Evolutionary conservation across 805 yeast species (phyloP).

Genomic region (Starmerella tilneyi): DNA sequence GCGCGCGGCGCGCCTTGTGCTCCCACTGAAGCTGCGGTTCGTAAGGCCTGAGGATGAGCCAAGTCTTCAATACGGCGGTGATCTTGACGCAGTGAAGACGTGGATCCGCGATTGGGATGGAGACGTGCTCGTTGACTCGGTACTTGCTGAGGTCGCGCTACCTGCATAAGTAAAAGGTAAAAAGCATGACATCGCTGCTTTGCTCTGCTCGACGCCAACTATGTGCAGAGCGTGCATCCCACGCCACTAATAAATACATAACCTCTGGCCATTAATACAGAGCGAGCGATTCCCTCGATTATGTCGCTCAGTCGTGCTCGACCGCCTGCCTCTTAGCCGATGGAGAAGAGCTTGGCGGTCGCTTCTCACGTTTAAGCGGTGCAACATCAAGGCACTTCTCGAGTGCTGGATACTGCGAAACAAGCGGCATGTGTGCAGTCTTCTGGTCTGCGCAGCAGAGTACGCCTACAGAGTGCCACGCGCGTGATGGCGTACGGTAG

Average conservation of each 20-base stretch:
- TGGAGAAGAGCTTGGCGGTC: no score
- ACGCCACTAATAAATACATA: no score
- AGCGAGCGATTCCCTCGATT: no score
- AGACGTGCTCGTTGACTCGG: slow-evolving; percentile 43
- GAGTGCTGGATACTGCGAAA: background rate
- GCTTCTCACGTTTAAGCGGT: no score
- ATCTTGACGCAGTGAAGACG: slow-evolving; percentile 35
- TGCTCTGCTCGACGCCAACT: no score
- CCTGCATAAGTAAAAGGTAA: slow-evolving; percentile 31
- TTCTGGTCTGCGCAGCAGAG: background rate
- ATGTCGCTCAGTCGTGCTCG: no score
- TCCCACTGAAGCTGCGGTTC: slow-evolving; percentile 41
- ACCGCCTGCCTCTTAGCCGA: no score
- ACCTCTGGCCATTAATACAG: no score
- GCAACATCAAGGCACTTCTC: background rate
- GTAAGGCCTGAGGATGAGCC: slow-evolving; percentile 40
- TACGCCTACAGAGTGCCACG: slow-evolving; percentile 3
- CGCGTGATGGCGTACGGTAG: slow-evolving; percentile 2
- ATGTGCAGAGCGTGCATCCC: no score
- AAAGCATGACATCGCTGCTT: no score
- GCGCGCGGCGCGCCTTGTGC: slow-evolving; percentile 39
- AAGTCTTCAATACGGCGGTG: slow-evolving; percentile 48
- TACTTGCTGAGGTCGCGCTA: slow-evolving; percentile 41
- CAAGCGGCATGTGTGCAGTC: background rate
- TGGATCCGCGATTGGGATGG: slow-evolving; percentile 40